Evolutionary conservation across 305 asterid genomes (phyloP).

Genomic region (Fraxinus sp.): DNA sequence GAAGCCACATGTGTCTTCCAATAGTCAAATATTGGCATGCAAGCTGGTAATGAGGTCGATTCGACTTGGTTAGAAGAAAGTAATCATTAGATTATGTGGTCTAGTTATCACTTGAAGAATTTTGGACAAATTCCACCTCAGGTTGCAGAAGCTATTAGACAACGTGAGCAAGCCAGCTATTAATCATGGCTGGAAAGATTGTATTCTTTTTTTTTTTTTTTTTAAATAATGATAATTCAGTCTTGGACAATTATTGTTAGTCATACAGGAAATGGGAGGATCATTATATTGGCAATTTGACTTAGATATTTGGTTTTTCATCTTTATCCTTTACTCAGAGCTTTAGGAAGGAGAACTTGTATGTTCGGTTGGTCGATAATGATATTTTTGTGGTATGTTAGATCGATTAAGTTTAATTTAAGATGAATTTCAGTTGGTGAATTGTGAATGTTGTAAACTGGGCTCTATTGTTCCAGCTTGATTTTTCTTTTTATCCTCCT

Average conservation of each 20-base stretch:
- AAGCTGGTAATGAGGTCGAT: conserved; percentile 5
- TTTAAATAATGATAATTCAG: background rate
- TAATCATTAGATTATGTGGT: conserved; percentile 2
- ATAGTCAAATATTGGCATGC: conserved; percentile 10
- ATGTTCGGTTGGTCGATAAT: background rate
- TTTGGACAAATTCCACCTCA: background rate
- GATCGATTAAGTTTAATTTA: background rate
- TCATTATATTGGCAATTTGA: conserved; percentile 17
- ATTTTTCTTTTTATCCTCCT: conserved; percentile 2
- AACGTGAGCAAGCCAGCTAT: background rate
- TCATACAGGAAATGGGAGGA: conserved; percentile 12
- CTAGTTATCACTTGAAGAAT: background rate
- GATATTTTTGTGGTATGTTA: conserved; percentile 2
- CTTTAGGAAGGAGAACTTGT: conserved; percentile 5
- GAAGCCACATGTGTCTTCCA: background rate
- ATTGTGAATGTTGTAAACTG: conserved; percentile 4
- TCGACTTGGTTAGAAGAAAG: background rate
- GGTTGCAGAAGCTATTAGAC: background rate
- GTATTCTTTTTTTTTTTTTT: background rate
- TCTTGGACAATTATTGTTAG: background rate
- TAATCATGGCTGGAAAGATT: background rate
- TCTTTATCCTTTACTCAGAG: background rate
- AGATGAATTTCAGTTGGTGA: background rate
- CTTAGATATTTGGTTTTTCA: conserved; percentile 9
- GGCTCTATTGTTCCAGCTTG: background rate